A percentile compares a stretch with the other conserved stretches of the same genome.
Evolutionary conservation across 176 grass and related monocot genomes (phyloP).

Genomic region (Carex pumila): DNA sequence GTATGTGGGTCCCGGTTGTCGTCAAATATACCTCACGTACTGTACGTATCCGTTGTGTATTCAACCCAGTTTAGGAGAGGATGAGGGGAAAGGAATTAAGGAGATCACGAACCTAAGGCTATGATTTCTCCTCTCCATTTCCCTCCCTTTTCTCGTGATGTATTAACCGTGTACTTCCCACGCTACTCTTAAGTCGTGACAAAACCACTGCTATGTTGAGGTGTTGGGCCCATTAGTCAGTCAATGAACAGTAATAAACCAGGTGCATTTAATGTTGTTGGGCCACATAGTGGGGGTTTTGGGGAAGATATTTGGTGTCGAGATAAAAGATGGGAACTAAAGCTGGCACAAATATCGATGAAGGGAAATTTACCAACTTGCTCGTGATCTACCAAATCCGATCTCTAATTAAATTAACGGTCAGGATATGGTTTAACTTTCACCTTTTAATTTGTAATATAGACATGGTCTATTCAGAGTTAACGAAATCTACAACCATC

Average conservation of each 20-base stretch:
- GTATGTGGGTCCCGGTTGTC: neutral
- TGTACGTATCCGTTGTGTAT: neutral
- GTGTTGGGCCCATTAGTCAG: neutral
- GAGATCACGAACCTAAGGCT: conserved; percentile 19
- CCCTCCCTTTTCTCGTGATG: conserved; percentile 7
- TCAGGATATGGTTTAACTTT: neutral
- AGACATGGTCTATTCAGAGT: neutral
- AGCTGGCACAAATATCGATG: neutral
- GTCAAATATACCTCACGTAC: neutral
- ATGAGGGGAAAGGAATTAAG: neutral
- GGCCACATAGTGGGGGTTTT: neutral
- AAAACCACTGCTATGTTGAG: too few species aligned
- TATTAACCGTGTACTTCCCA: neutral
- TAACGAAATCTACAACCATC: neutral
- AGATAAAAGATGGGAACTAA: neutral
- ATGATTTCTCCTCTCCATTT: neutral
- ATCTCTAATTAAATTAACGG: neutral
- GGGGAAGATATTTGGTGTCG: conserved; percentile 16
- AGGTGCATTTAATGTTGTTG: neutral
- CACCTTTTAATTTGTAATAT: neutral
- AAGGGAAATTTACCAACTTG: neutral
- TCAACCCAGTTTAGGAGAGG: neutral
- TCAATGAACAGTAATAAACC: neutral
- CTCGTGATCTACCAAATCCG: conserved; percentile 5
- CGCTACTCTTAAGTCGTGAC: neutral